Conservation (phyloP, 345 rosid species). For the Eucalyptus erythrocorys region DNA sequence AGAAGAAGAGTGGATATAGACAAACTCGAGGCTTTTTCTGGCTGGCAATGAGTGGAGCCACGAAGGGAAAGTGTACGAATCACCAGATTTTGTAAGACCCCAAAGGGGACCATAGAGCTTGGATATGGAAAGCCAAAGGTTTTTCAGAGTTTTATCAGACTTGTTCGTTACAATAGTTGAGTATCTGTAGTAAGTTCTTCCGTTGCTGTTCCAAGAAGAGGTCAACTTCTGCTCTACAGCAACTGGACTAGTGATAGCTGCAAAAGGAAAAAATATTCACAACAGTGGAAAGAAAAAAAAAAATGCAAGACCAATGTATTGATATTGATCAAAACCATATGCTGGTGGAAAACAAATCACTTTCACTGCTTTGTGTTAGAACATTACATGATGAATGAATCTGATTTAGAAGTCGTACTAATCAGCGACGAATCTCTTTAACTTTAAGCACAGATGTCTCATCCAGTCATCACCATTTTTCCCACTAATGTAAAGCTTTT, state of each 20-base stretch:
- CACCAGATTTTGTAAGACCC: conserved; percentile 59
- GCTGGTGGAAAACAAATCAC: neutral
- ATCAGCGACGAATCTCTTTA: neutral
- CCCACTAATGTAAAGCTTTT: neutral
- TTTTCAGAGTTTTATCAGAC: conserved; percentile 46
- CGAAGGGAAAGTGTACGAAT: conserved; percentile 55
- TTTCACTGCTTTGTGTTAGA: neutral
- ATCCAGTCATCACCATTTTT: neutral
- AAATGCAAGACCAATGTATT: neutral
- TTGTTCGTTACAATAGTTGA: conserved; percentile 66
- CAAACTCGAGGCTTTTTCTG: conserved; percentile 71
- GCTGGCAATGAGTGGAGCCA: conserved; percentile 65
- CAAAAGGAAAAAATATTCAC: conserved; percentile 11
- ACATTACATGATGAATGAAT: neutral
- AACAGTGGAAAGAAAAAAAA: neutral
- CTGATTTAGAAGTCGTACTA: neutral
- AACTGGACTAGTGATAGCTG: conserved; percentile 43
- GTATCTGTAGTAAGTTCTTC: conserved; percentile 80
- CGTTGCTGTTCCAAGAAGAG: conserved; percentile 61
- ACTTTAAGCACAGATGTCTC: neutral
- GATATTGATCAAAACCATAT: neutral
- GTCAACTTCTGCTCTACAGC: conserved; percentile 72
- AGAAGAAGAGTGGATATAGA: conserved; percentile 72
- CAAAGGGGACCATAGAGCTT: conserved; percentile 90
- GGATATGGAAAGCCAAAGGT: conserved; percentile 59